phyloP scores from a whole-genome alignment of 148 eudicot genomes.

The Cornus kousa region DNA sequence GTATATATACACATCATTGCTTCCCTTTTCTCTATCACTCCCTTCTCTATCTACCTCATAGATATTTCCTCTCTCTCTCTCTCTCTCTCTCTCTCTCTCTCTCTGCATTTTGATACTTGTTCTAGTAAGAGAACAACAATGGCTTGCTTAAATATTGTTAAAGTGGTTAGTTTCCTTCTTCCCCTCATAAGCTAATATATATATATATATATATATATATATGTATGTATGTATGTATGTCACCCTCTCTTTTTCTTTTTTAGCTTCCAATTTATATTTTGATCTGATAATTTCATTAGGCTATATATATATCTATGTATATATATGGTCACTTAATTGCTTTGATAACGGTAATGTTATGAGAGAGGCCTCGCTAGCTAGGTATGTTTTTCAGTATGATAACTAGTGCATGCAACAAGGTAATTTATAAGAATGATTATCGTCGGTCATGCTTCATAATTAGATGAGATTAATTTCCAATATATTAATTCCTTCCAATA shows the following conservation, averaged over 20 bases:
- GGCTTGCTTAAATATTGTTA: constrained; percentile 21
- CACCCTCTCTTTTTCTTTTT: neutral
- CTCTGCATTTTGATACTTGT: neutral
- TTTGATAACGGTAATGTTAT: no score
- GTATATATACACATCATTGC: neutral
- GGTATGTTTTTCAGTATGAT: no score
- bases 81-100: neutral
- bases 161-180: constrained; percentile 3
- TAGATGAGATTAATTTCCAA: no score
- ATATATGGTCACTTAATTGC: no score
- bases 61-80: neutral
- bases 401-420: no score
- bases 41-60: neutral
- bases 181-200: neutral
- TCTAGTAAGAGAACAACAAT: neutral
- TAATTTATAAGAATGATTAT: no score
- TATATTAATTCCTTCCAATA: no score
- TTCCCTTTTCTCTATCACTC: neutral
- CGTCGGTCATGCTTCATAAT: no score
- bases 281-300: neutral
- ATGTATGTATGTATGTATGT: no score
- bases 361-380: no score
- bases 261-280: neutral
- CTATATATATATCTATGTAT: no score
- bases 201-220: no score